Evolutionary conservation across 768 basidiomycete species (phyloP).

Genomic region (Exidia glandulosa): DNA sequence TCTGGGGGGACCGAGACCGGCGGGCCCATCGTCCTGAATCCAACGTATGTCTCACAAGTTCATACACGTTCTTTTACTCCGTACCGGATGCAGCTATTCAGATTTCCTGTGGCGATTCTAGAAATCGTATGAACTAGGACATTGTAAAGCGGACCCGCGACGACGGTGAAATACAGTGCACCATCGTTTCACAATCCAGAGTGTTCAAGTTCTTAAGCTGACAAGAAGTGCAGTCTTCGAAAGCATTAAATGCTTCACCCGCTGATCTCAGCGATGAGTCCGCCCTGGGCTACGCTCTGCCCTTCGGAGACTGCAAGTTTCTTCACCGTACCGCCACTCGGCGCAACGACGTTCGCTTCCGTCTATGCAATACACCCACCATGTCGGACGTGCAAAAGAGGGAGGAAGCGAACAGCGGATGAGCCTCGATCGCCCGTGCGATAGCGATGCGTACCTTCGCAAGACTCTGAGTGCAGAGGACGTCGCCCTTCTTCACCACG

Average conservation of each 20-base stretch:
- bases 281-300: conserved; percentile 3
- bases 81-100: too few relatives aligned
- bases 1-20: too few relatives aligned
- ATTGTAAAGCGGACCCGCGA: too few relatives aligned
- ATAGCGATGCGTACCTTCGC: conserved; percentile 5
- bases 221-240: too few relatives aligned
- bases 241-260: conserved; percentile 8
- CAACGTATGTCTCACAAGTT: too few relatives aligned
- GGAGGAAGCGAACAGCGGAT: neutral
- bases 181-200: neutral
- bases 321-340: conserved; percentile 4
- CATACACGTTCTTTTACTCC: too few relatives aligned
- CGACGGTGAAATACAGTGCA: too few relatives aligned
- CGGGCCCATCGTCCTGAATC: too few relatives aligned
- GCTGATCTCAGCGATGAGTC: conserved; percentile 6
- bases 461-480: conserved; percentile 4
- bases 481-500: conserved; percentile 4
- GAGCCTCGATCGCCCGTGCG: neutral
- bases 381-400: too few relatives aligned
- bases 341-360: conserved; percentile 6
- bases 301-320: conserved; percentile 5
- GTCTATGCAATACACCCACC: conserved; percentile 3
- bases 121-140: too few relatives aligned
- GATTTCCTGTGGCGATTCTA: too few relatives aligned
- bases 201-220: too few relatives aligned